These are phyloP conservation scores for Neonectria coccinea DNA, from an alignment of 2,329 filamentous ascomycete species.

Conservation along the genomic window DNA sequence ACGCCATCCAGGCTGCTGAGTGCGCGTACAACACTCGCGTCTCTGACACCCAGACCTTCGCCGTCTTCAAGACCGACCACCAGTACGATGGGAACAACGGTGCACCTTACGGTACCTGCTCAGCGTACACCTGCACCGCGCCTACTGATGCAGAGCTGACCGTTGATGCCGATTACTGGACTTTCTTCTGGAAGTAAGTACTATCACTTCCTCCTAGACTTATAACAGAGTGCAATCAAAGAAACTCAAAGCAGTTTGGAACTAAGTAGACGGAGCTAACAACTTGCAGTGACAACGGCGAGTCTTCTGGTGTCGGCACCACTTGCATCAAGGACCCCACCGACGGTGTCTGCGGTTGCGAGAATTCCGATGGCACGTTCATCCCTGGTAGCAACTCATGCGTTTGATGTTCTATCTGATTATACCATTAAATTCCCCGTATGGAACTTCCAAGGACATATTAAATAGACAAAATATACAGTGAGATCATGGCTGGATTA, in stretches of 20 bases:
- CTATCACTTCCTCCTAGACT: too few species aligned
- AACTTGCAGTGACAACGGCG: slow-evolving; percentile 29
- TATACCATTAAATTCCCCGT: too few species aligned
- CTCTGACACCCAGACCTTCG: slow-evolving; percentile 42
- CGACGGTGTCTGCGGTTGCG: slow-evolving; percentile 41
- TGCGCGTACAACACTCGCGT: slow-evolving; percentile 44
- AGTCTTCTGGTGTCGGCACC: slow-evolving; percentile 40
- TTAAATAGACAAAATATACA: neutral
- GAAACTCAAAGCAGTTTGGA: neutral
- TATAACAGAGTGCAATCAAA: neutral
- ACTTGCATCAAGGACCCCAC: slow-evolving; percentile 41
- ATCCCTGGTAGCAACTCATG: slow-evolving; percentile 36
- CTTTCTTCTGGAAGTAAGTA: slow-evolving; percentile 44
- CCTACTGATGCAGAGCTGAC: slow-evolving; percentile 31
- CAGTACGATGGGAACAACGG: slow-evolving; percentile 42
- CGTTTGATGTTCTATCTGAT: neutral
- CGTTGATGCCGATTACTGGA: slow-evolving; percentile 40
- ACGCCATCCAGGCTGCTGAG: slow-evolving; percentile 43
- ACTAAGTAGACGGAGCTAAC: slow-evolving; percentile 13
- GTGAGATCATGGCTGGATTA: too few species aligned
- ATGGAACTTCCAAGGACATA: neutral
- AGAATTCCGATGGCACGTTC: slow-evolving; percentile 42
- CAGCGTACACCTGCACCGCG: slow-evolving; percentile 38
- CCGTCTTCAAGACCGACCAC: slow-evolving; percentile 41
- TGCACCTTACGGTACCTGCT: slow-evolving; percentile 41